A percentile compares a stretch with the other conserved stretches of the same genome.
Conservation (phyloP, 148 eudicot genomes). For the Arbutus unedo region DNA sequence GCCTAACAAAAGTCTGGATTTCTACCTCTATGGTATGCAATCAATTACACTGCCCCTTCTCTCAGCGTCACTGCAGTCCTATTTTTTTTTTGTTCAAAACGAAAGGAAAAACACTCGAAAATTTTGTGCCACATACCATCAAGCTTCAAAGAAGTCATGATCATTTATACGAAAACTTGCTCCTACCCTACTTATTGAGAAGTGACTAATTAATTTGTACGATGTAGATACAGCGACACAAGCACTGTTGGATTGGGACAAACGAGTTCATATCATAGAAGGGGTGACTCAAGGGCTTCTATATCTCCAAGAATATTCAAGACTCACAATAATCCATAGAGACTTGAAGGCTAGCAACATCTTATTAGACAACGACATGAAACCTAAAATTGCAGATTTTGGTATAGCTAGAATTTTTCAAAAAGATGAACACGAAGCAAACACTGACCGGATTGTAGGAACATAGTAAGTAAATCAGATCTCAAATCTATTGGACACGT, state of each 20-base stretch:
- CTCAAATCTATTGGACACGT: background rate
- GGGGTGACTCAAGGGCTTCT: constrained; percentile 46
- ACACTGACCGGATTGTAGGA: constrained; percentile 39
- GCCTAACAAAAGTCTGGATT: constrained; percentile 44
- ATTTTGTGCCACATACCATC: background rate
- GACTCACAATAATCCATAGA: constrained; percentile 37
- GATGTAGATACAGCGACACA: constrained; percentile 29
- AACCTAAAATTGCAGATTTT: constrained; percentile 42
- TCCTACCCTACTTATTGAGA: background rate
- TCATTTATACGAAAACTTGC: background rate
- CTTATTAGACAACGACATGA: constrained; percentile 30
- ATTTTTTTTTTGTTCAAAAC: background rate
- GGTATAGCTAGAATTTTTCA: constrained; percentile 46
- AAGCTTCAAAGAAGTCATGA: background rate
- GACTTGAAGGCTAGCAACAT: constrained; percentile 41
- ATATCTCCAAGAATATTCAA: constrained; percentile 48
- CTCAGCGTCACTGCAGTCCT: background rate
- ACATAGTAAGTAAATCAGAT: constrained; percentile 35
- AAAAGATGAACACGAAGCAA: constrained; percentile 35
- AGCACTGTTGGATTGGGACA: constrained; percentile 34
- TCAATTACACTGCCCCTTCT: background rate
- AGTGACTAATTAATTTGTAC: background rate
- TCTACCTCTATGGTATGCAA: constrained; percentile 36
- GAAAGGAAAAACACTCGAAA: background rate
- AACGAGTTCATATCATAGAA: constrained; percentile 33